Evolutionary conservation across 257 asterid species (phyloP), one percentile per base, ranked within the genome.

Genomic region (Nicotiana noctiflora): DNA sequence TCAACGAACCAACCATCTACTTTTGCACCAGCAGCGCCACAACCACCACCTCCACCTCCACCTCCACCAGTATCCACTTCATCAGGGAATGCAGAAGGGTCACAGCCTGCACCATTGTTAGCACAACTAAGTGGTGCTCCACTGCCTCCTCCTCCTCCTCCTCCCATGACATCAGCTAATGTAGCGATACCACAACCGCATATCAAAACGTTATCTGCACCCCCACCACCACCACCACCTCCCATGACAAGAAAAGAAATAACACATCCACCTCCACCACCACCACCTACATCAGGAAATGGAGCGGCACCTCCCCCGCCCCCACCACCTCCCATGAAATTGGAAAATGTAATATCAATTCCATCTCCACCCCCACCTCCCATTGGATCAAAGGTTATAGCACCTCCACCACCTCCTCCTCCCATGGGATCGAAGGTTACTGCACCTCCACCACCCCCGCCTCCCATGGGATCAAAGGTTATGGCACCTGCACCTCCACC

Each of bases 401-500:
- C 81, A 18, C 84, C 88, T 10, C 81, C 85, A 52, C 81, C 80
- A 19, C 87, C 84, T 1, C 88, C 88, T 19, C 88, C 81, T 7
- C 74, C 79, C 27, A 17, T 51, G 13, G 65, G 62, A 8, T 21
- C 60, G 11, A 19, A 59, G 6, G 23, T 49, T 55, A 40, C 29
- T 13, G 8, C 75, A 27, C 81, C 87, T 8, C 86, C 84, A 9
- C 84, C 88, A 21, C 87, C 84, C 2, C 88, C 89, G 4, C 88
- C 86, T 11, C 77, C 84, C 18, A 55, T 81, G 82, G 81, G 72
- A 5, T 32, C 75, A 34, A 66, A 75, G 61, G 81, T 25, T 13
- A 79, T 66, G 70, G 80, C 84, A 51, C 88, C 87, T 34, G 86
- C 86, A 8, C 91, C 90, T 0, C 91, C 91, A 21, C 93, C 91